Evolutionary conservation across 352 stramenopile genomes (phyloP), one percentile per base, ranked within the genome.

Genomic region (Phytophthora rubi): DNA sequence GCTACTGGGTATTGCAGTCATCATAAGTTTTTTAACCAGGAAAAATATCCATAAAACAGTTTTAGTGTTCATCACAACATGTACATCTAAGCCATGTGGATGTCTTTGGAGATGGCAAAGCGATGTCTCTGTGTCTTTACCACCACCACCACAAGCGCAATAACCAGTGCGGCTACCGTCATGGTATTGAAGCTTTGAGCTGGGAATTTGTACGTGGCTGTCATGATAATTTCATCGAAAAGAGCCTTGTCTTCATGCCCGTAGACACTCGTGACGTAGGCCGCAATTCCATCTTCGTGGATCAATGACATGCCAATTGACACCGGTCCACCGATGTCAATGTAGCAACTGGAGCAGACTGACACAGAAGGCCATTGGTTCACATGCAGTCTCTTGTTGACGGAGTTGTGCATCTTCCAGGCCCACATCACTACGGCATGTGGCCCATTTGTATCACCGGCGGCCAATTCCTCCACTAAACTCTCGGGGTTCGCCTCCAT

Each of bases 351-450:
- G 3, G 71, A 56, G 63, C 83, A 91, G 21, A 65, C 57, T 23
- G 62, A 62, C 30, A 77, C 63, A 0, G 68, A 73, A 16, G 82
- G 85, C 79, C 83, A 93, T 32, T 89, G 79, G 2, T 59, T 63
- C 44, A 87, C 82, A 30, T 90, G 79, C 1, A 82, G 83, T 30
- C 86, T 71, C 47, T 81, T 82, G 74, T 94, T 94, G 16, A 94
- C 86, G 30, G 75, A 77, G 65, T 91, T 92, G 71, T 94, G 86
- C 85, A 92, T 91, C 16, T 75, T 71, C 80, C 82, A 92, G 54
- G 91, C 73, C 86, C 85, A 94, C 54, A 91, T 58, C 12, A 87
- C 65, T 6, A 90, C 62, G 16, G 77, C 73, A 9, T 77, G 59
- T 9, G 80, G 68, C 2, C 78, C 80, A n/a, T 80, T 71, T 16